Evolutionary conservation across 164 flowering plant genomes (phyloP).

Genomic region (Macadamia integrifolia): DNA sequence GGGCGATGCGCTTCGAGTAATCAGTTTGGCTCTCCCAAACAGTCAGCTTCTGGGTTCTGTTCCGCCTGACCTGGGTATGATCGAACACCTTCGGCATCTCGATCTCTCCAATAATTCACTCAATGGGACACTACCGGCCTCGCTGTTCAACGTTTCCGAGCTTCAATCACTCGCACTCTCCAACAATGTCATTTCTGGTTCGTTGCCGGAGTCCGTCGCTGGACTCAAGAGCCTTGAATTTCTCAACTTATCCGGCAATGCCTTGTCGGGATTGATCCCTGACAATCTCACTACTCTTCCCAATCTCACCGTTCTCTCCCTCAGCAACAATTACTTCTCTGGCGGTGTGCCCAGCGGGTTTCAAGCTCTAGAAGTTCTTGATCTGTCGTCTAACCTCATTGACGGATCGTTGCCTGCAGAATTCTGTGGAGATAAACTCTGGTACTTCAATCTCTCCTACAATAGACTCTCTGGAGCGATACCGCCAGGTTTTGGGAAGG

Average conservation of each 20-base stretch:
- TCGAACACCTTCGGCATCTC: constrained; percentile 50
- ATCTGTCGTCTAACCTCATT: constrained; percentile 63
- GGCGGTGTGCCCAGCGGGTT: constrained; percentile 53
- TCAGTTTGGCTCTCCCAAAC: constrained; percentile 48
- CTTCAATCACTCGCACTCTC: constrained; percentile 59
- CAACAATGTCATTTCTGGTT: constrained; percentile 63
- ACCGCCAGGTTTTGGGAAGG: constrained; percentile 32
- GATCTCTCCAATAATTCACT: constrained; percentile 79
- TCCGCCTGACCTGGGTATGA: constrained; percentile 49
- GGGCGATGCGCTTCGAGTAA: constrained; percentile 31
- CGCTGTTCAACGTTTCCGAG: constrained; percentile 46
- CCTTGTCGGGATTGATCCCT: constrained; percentile 66
- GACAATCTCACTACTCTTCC: constrained; percentile 26
- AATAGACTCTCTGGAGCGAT: constrained; percentile 54
- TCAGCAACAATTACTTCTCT: constrained; percentile 51
- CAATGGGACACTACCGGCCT: constrained; percentile 67
- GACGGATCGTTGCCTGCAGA: constrained; percentile 56
- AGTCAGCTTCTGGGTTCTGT: constrained; percentile 62
- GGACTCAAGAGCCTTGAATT: constrained; percentile 36
- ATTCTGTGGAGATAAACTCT: constrained; percentile 43
- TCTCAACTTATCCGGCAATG: constrained; percentile 79
- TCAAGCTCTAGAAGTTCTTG: constrained; percentile 30
- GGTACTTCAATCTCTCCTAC: constrained; percentile 60
- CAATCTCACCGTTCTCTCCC: constrained; percentile 50
- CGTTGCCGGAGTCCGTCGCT: constrained; percentile 37